Conservation (phyloP, 2,329 filamentous ascomycete genomes). For the Lasiodiplodia sp. region DNA sequence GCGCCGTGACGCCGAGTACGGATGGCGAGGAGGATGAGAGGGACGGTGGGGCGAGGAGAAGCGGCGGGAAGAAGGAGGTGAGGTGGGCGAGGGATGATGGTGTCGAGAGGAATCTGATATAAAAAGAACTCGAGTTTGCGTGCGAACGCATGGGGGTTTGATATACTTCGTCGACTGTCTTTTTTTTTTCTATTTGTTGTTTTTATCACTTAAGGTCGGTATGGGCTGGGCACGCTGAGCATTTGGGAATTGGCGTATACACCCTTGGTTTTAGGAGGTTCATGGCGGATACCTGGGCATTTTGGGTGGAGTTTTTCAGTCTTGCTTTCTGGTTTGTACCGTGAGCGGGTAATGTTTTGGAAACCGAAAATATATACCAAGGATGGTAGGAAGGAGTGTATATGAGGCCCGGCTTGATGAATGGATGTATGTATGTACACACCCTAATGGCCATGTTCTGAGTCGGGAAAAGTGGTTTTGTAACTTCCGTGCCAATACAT, state of each 20-base stretch:
- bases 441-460: not conserved
- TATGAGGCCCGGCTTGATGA: not conserved
- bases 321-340: not conserved
- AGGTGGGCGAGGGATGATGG: not conserved
- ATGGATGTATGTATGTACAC: not conserved
- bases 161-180: not conserved
- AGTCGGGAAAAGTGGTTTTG: not conserved
- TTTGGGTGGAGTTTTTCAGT: not conserved
- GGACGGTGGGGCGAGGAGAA: slow-evolving; percentile 1
- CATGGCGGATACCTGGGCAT: not conserved
- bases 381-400: not conserved
- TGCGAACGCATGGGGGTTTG: not conserved
- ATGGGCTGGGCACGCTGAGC: not conserved
- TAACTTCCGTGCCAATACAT: not conserved
- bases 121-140: not conserved
- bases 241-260: not conserved
- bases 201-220: not conserved
- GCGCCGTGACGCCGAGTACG: slow-evolving; percentile 18
- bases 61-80: not conserved
- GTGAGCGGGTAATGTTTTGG: not conserved
- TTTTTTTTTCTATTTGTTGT: not conserved
- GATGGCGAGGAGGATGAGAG: slow-evolving; percentile 1
- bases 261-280: not conserved
- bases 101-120: not conserved
- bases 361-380: not conserved